Base-by-base conservation (phyloP, 768 basidiomycete species). In the Tricholoma saponaceum region DNA sequence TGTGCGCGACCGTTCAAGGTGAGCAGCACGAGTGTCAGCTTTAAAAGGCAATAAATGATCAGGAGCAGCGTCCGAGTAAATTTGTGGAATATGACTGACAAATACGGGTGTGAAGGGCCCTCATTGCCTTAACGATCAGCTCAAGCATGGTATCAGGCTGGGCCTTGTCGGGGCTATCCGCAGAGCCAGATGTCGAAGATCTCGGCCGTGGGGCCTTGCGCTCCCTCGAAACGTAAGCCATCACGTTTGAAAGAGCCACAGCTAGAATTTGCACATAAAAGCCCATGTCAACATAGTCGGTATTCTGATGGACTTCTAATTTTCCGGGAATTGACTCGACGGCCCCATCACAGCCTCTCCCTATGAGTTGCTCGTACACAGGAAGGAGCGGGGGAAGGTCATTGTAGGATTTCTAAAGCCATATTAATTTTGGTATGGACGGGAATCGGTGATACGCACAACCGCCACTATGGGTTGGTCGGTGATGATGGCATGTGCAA, bases 1-100 rank as follows among this genome's bases (percentile, higher is more conserved):
- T 4, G 83, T 79, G 56, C 86, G 79, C 2, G 90, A 89, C 49
- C 90, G 84, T 60, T 91, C 89, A 32, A 92, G 76, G 68, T 89
- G 83, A 1, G 85, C 83, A 25, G 87, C 89, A 47, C 88, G 85
- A 2, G 83, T 85, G 66, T 92, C 90, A 47, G 82, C 88, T 90
- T 58, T 12, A 43, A 35, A 33, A 30, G 32, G 9, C 16, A 26
- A n/a, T 35, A 16, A 37, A 35, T 6, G 9, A 12, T 55, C 9
- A 46, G 7, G 10, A 41, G 25, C 22, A 13, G 9, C 13, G 13
- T 41, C 39, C 12, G 20, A 18, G 14, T 5, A 25, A 46, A 6
- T 1, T 25, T 12, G 35, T 32, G 32, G 16, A 49, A 44, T 20
- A 23, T 16, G 20, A 74, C 85, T 56, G 54, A 90, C 89, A 76